Conservation (phyloP, 768 basidiomycete species). For the Vishniacozyma victoriae region DNA sequence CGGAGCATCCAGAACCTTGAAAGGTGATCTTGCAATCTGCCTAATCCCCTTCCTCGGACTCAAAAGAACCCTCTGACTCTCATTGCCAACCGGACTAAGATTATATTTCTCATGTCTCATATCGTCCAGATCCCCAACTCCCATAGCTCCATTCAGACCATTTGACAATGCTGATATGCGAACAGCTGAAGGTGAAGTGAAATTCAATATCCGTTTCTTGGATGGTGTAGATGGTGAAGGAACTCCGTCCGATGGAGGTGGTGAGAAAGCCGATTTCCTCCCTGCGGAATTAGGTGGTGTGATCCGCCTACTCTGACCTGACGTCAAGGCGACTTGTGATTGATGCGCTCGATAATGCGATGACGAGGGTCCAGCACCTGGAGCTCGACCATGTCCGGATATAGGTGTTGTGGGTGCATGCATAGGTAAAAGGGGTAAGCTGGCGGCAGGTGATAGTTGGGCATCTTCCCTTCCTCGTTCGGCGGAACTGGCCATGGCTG, state of each 20-base stretch:
- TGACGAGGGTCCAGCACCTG: constrained; percentile 32
- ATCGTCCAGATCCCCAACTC: constrained; percentile 58
- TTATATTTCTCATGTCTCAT: constrained; percentile 85
- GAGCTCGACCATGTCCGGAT: constrained; percentile 33
- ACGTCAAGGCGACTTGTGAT: constrained; percentile 30
- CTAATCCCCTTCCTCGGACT: constrained; percentile 75
- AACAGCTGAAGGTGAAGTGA: constrained; percentile 47
- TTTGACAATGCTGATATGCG: constrained; percentile 55
- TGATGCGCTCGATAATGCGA: constrained; percentile 36
- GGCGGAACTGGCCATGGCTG: constrained; percentile 21
- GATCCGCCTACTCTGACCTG: constrained; percentile 8
- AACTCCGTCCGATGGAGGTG: constrained; percentile 14
- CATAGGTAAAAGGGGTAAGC: constrained; percentile 35
- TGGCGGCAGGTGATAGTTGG: constrained; percentile 30
- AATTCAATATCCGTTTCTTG: constrained; percentile 43
- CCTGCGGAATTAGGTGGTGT: constrained; percentile 20
- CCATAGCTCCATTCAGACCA: constrained; percentile 24
- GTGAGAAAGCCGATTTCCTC: constrained; percentile 33
- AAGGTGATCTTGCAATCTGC: constrained; percentile 86
- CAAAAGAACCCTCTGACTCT: constrained; percentile 73
- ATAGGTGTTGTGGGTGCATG: constrained; percentile 42
- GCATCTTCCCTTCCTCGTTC: constrained; percentile 18
- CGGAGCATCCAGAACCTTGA: constrained; percentile 92
- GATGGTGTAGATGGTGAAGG: constrained; percentile 42
- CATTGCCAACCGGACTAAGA: constrained; percentile 78